Conservation (phyloP, 2,329 filamentous ascomycete species). For the Exophiala spinifera region DNA sequence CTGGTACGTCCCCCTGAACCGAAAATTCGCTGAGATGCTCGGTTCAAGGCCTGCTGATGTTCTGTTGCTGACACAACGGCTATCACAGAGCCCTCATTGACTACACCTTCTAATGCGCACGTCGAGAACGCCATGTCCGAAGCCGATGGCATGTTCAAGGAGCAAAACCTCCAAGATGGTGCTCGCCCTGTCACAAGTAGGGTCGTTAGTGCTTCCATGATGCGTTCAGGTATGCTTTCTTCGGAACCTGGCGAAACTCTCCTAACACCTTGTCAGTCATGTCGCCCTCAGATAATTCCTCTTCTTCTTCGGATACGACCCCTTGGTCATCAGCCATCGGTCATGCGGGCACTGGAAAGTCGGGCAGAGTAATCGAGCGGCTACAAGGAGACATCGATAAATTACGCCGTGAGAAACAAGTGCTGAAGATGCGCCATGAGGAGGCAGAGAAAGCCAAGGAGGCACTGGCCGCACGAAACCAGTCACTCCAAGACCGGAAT, state of each 20-base stretch:
- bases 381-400: constrained; percentile 51
- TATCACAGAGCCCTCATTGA: constrained; percentile 2
- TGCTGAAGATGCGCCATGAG: constrained; percentile 45
- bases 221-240: constrained; percentile 23
- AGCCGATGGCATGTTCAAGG: constrained; percentile 26
- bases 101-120: constrained; percentile 12
- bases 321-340: constrained; percentile 52
- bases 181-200: constrained; percentile 19
- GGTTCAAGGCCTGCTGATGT: background rate
- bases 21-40: background rate
- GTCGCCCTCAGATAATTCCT: constrained; percentile 22
- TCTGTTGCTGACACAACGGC: background rate
- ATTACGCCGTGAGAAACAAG: constrained; percentile 45
- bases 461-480: constrained; percentile 42
- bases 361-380: constrained; percentile 50
- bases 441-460: constrained; percentile 49
- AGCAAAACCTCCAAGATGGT: constrained; percentile 22
- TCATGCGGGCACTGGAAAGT: constrained; percentile 49
- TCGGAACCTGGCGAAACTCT: background rate
- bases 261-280: constrained; percentile 15
- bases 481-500: constrained; percentile 45
- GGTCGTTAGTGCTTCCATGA: constrained; percentile 25
- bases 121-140: constrained; percentile 21
- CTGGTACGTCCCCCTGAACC: background rate
- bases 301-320: constrained; percentile 31